Base-by-base conservation (phyloP, 495 filamentous ascomycete species). In the Bathelium albidoporum region DNA sequence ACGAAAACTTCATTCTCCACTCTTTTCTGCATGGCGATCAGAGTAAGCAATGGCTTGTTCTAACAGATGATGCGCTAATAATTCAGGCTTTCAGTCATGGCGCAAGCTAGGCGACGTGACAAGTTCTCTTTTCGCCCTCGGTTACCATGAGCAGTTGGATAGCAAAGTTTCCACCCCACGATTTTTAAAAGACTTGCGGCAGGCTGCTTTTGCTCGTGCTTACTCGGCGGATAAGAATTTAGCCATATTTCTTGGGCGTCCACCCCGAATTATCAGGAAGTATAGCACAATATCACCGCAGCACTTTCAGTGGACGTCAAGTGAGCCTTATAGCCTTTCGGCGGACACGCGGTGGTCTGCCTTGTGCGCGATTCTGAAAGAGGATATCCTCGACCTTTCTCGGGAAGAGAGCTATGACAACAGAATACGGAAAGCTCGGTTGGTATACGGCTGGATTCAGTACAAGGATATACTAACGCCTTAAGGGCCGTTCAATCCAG, bases 191-290 rank as follows among this genome's bases (percentile, higher is more conserved):
- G 70, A 77, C 26, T 34, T 78, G 31, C 72, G 77, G 16, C 74
- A 75, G 62, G 65, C 71, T 4, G 74, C 73, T 0, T 78, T 76
- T 64, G 76, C 77, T 4, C 64, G 75, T 34, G 71, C 75, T 31
- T 79, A 77, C 64, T 75, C 75, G 0, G 74, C 74, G n/a, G 77
- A 79, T 67, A 79, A 78, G 68, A 78, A 77, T 28, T 67, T 79
- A 26, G 73, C 75, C 2, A 73, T 79, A 3, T 79, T 79, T 60
- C 65, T 79, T 9, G 77, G 77, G n/a, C 71, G 77, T 1, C 75
- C 77, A 10, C 76, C 76, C 7, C 71, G 75, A 2, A 76, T 79
- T 68, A 73, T 69, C 66, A 76, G n/a, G 32, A 22, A 64, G 64
- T 32, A 43, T 5, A 18, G 16, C 5, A 49, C 9, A 14, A 3